A percentile compares a stretch with the other conserved stretches of the same genome.
Evolutionary conservation across 352 stramenopile species (phyloP).

Genomic region (Phytopythium litorale): DNA sequence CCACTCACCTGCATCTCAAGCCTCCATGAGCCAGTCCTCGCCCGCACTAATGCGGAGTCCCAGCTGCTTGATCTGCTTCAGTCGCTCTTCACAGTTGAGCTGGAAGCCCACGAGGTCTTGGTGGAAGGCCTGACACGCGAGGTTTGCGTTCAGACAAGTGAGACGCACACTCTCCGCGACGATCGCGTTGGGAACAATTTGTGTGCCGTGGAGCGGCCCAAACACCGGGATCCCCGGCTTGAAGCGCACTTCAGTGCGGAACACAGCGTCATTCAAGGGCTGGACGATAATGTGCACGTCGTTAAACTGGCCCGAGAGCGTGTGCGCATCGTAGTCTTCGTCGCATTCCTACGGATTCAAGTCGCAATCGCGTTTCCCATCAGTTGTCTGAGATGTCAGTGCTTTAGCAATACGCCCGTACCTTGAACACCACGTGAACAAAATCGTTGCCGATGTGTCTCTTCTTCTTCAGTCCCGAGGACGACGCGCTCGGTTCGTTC

Average conservation of each 20-base stretch:
- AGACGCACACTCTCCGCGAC: conserved; percentile 69
- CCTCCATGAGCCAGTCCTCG: conserved; percentile 7
- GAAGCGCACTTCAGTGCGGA: conserved; percentile 63
- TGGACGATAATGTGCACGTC: conserved; percentile 87
- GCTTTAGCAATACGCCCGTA: conserved; percentile 6
- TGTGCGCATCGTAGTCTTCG: conserved; percentile 69
- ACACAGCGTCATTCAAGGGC: conserved; percentile 70
- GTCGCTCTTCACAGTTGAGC: conserved; percentile 75
- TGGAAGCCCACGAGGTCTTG: conserved; percentile 79
- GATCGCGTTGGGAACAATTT: conserved; percentile 59
- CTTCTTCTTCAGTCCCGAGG: conserved; percentile 72
- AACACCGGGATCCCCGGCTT: conserved; percentile 76
- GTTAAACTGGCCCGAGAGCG: conserved; percentile 81
- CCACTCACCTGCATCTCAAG: background rate
- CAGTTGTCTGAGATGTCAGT: background rate
- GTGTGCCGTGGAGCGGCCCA: conserved; percentile 65
- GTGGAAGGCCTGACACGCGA: conserved; percentile 80
- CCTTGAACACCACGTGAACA: conserved; percentile 84
- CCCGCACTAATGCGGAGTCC: conserved; percentile 28
- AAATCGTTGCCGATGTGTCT: conserved; percentile 89
- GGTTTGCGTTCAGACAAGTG: conserved; percentile 80
- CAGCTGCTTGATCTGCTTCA: conserved; percentile 88
- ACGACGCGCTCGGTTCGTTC: background rate
- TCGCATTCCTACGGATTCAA: conserved; percentile 54
- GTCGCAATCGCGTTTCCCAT: background rate